These are phyloP conservation scores for Gossypium davidsonii DNA, from an alignment of 441 rosid genomes.

Conservation along the genomic window DNA sequence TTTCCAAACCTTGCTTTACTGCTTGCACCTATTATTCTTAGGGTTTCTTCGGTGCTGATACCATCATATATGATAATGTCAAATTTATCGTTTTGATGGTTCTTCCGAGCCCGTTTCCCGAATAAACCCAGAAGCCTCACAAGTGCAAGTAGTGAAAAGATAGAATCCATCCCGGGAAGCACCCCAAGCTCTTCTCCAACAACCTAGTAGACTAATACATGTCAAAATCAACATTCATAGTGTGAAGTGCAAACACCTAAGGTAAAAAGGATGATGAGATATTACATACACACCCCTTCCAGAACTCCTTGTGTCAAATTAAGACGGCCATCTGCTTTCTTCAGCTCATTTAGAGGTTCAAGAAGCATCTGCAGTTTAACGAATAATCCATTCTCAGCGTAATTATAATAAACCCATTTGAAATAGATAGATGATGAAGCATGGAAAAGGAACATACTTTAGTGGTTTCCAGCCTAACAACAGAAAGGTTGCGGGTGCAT, in stretches of 20 bases:
- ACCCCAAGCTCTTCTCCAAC: constrained; percentile 96
- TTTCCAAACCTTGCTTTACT: constrained; percentile 61
- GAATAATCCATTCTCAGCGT: constrained; percentile 3
- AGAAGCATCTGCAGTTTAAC: constrained; percentile 62
- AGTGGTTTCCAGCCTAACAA: constrained; percentile 69
- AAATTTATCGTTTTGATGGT: constrained; percentile 35
- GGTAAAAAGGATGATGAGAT: constrained; percentile 12
- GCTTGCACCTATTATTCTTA: constrained; percentile 68
- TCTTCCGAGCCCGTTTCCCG: constrained; percentile 33
- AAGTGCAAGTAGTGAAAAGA: constrained; percentile 50
- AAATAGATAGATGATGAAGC: background rate
- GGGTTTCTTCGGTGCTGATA: constrained; percentile 58
- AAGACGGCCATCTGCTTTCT: constrained; percentile 72
- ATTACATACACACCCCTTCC: constrained; percentile 84
- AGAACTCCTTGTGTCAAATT: constrained; percentile 80
- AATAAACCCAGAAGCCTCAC: constrained; percentile 54
- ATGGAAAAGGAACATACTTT: constrained; percentile 38
- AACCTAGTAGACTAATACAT: constrained; percentile 58
- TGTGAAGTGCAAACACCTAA: background rate
- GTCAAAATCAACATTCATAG: constrained; percentile 9
- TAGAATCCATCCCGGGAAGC: constrained; percentile 93
- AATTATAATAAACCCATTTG: background rate
- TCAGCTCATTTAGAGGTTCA: constrained; percentile 68
- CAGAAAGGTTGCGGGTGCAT: constrained; percentile 57
- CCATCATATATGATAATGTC: constrained; percentile 69